Percentiles rank a stretch among this genome's conserved stretches.
phyloP scores from a whole-genome alignment of 228 moss, liverwort and hornwort genomes.

The Sphagnum magellanicum region DNA sequence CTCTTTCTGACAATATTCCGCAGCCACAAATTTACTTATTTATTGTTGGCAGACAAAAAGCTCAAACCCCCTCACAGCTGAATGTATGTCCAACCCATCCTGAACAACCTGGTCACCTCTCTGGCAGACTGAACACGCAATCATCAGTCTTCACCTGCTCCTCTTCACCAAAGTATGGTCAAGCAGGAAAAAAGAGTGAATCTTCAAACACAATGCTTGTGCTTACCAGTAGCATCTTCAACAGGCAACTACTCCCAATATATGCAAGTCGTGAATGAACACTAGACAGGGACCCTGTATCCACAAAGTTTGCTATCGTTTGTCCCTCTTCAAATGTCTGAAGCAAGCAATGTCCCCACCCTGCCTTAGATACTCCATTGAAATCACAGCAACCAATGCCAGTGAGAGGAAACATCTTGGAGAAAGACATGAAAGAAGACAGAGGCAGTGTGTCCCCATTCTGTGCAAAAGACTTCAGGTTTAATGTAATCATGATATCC shows the following conservation, averaged over 20 bases:
- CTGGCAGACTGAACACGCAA: too few relatives aligned
- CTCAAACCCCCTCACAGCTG: too few relatives aligned
- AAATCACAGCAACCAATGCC: background rate
- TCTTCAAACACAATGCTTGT: background rate
- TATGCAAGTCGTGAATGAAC: conserved; percentile 76
- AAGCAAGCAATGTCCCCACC: conserved; percentile 6
- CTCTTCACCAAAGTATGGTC: too few relatives aligned
- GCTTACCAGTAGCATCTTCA: conserved; percentile 87
- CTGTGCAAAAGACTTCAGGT: background rate
- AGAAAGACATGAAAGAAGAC: background rate
- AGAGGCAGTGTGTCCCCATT: background rate
- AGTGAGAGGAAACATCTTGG: background rate
- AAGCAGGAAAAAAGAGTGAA: too few relatives aligned
- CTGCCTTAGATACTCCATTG: background rate
- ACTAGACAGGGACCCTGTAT: conserved; percentile 52
- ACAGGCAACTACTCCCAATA: conserved; percentile 78
- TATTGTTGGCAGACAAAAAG: background rate
- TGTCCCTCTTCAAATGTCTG: conserved; percentile 97
- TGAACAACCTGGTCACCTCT: too few relatives aligned
- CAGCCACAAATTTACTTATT: too few relatives aligned
- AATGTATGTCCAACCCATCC: too few relatives aligned
- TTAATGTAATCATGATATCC: background rate
- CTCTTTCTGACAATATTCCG: background rate
- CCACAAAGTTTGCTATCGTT: conserved; percentile 78
- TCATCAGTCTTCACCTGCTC: too few relatives aligned